A percentile compares a stretch with the other conserved stretches of the same genome.
Conservation (phyloP, 495 filamentous ascomycete species). For the Podospora conica region DNA sequence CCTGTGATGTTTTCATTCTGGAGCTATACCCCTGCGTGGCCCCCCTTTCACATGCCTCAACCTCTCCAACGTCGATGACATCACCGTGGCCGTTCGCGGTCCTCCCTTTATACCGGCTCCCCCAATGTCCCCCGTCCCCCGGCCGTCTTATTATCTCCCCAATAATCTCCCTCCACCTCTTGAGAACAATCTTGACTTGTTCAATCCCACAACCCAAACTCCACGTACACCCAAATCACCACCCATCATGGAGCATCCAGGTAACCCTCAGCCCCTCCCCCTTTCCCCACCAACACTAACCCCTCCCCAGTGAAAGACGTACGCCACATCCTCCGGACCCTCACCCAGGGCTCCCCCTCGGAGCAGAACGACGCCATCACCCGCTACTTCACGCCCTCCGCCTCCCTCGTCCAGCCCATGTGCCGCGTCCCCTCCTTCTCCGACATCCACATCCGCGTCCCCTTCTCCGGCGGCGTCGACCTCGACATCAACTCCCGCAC, state of each 20-base stretch:
- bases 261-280: conserved; percentile 2
- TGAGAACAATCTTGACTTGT: neutral
- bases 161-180: neutral
- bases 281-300: conserved; percentile 19
- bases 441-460: conserved; percentile 27
- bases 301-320: conserved; percentile 42
- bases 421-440: conserved; percentile 61
- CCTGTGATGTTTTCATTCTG: neutral
- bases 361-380: conserved; percentile 58
- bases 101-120: neutral
- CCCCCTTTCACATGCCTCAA: neutral
- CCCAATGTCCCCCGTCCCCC: neutral
- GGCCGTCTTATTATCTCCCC: neutral
- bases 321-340: conserved; percentile 52
- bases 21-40: neutral
- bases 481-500: conserved; percentile 47
- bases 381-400: conserved; percentile 60
- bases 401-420: conserved; percentile 74
- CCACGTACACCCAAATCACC: neutral
- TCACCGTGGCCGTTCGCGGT: neutral
- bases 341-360: conserved; percentile 59
- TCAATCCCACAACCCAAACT: neutral
- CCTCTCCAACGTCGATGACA: neutral
- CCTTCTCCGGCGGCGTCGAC: conserved; percentile 39
- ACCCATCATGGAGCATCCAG: conserved; percentile 19